Conservation (phyloP, 306 rosid genomes). For the Lathyrus oleraceus region DNA sequence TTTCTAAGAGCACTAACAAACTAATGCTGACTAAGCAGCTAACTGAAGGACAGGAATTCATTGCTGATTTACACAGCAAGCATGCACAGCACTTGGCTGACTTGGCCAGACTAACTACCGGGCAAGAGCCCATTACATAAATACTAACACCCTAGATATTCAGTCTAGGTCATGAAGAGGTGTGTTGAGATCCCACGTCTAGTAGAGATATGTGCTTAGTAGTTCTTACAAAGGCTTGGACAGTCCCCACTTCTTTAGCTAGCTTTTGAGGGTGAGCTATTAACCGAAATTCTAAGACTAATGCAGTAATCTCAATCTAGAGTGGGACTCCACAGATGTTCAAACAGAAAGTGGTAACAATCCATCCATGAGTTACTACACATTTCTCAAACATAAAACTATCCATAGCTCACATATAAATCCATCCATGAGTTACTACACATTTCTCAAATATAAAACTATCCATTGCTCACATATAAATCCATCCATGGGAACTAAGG, state of each 20-base stretch:
- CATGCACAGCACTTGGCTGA: neutral
- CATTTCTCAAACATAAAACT: no score
- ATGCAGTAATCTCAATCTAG: neutral
- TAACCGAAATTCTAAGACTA: neutral
- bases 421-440: constrained; percentile 18
- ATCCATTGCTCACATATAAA: constrained; percentile 10
- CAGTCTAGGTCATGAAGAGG: neutral
- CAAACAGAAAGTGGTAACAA: neutral
- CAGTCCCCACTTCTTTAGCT: neutral
- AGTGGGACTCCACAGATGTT: neutral
- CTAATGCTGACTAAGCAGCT: neutral
- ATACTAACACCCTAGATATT: neutral
- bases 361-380: no score
- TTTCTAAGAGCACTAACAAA: neutral
- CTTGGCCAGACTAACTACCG: neutral
- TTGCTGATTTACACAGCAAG: neutral
- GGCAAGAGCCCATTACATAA: neutral
- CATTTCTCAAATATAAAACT: no score
- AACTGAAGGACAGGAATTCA: neutral
- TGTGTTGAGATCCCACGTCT: neutral
- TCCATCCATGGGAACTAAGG: constrained; percentile 22
- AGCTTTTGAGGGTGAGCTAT: neutral
- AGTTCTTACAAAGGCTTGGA: neutral
- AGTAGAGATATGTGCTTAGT: neutral
- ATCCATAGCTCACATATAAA: constrained; percentile 9